Conservation (phyloP, 2,329 filamentous ascomycete species). For the Aspergillus quadrilineatus region DNA sequence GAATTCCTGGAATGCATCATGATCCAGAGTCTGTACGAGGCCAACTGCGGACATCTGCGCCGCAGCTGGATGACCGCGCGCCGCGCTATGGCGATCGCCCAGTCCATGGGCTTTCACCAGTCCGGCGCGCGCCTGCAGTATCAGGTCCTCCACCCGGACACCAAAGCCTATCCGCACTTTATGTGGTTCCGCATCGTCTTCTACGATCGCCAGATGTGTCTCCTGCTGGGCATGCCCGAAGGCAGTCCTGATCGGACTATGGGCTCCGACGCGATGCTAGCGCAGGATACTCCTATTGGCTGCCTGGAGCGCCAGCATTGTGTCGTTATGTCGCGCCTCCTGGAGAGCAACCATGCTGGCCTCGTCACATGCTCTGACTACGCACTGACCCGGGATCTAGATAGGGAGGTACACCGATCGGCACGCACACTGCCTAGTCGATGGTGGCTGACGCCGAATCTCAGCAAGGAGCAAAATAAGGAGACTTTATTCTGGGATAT, state of each 20-base stretch:
- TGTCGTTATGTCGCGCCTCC: background rate
- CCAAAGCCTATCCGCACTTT: background rate
- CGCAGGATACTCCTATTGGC: background rate
- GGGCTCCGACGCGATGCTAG: background rate
- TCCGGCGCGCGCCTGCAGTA: background rate
- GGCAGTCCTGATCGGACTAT: background rate
- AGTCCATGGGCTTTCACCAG: background rate
- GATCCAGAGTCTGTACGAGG: constrained; percentile 3
- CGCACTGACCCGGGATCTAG: background rate
- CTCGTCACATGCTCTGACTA: background rate
- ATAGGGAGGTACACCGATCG: background rate
- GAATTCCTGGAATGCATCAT: constrained; percentile 6
- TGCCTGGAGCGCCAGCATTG: background rate
- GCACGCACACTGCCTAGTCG: background rate
- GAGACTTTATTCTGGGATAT: background rate
- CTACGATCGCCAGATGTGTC: background rate
- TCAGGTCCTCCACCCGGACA: background rate
- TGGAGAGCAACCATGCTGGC: background rate
- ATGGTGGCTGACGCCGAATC: background rate
- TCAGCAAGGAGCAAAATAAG: background rate
- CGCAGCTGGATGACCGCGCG: background rate
- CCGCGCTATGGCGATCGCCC: background rate
- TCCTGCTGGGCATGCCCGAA: background rate
- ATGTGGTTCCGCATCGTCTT: constrained; percentile 6
- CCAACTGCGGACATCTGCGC: background rate